Evolutionary conservation across 805 yeast species (phyloP).

Genomic region (Candida parachauliodes): DNA sequence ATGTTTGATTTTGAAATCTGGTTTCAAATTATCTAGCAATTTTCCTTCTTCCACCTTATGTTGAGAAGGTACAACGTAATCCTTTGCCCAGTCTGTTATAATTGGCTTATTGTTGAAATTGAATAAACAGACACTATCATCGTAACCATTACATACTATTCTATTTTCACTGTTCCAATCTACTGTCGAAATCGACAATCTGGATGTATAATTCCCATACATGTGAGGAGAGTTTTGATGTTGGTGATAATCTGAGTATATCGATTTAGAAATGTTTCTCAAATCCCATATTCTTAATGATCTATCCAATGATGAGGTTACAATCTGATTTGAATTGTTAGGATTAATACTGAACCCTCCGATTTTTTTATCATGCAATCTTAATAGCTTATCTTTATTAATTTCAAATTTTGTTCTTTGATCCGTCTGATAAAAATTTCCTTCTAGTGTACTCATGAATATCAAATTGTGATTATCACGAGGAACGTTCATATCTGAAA

Average conservation of each 20-base stretch:
- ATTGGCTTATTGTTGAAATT: slow-evolving; percentile 18
- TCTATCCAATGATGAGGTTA: slow-evolving; percentile 87
- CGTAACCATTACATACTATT: slow-evolving; percentile 91
- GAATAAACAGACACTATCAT: slow-evolving; percentile 75
- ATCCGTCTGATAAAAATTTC: slow-evolving; percentile 77
- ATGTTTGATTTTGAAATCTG: slow-evolving; percentile 66
- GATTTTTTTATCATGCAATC: slow-evolving; percentile 85
- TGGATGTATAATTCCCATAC: slow-evolving; percentile 61
- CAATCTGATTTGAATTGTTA: slow-evolving; percentile 55
- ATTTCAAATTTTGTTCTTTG: slow-evolving; percentile 44
- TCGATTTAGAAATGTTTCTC: slow-evolving; percentile 46
- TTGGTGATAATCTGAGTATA: slow-evolving; percentile 48
- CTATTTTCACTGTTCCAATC: slow-evolving; percentile 72
- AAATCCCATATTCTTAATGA: slow-evolving; percentile 85
- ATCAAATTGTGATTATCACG: slow-evolving; percentile 49
- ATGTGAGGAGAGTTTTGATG: slow-evolving; percentile 46
- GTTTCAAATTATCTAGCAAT: slow-evolving; percentile 44
- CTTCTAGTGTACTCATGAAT: slow-evolving; percentile 74
- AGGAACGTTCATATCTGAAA: slow-evolving; percentile 60
- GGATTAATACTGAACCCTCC: slow-evolving; percentile 89
- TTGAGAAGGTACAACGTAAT: slow-evolving; percentile 7
- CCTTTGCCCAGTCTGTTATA: slow-evolving; percentile 23
- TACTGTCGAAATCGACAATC: slow-evolving; percentile 79
- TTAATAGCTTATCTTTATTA: slow-evolving; percentile 31
- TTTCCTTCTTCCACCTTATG: slow-evolving; percentile 11